Percentiles rank a stretch among this genome's conserved stretches.
Conservation (phyloP, 352 stramenopile species). For the Pythium coloratum region DNA sequence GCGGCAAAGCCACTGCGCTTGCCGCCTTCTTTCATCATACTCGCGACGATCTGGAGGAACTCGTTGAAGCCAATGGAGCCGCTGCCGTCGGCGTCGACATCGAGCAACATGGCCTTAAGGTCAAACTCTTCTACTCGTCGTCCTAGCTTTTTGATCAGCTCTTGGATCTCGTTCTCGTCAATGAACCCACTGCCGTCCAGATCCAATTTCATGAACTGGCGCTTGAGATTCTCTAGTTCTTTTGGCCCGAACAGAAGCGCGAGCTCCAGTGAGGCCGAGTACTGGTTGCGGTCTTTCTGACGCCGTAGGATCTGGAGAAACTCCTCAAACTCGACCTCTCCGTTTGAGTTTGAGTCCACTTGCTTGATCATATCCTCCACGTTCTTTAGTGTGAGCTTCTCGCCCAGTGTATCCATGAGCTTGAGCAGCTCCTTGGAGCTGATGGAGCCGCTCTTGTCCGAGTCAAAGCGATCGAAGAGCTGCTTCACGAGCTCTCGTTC, state of each 20-base stretch:
- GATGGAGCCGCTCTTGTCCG: slow-evolving; percentile 64
- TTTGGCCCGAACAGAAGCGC: slow-evolving; percentile 63
- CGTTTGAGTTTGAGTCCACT: slow-evolving; percentile 59
- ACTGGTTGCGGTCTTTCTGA: slow-evolving; percentile 66
- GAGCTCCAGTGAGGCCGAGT: slow-evolving; percentile 60
- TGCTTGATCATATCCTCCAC: slow-evolving; percentile 57
- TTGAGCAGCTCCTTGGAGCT: slow-evolving; percentile 56
- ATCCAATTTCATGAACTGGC: slow-evolving; percentile 70
- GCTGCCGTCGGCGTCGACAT: slow-evolving; percentile 68
- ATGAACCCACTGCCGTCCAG: slow-evolving; percentile 65
- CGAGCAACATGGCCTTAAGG: slow-evolving; percentile 52
- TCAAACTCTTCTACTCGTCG: slow-evolving; percentile 46
- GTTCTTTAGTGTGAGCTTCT: slow-evolving; percentile 58
- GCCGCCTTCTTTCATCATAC: slow-evolving; percentile 44
- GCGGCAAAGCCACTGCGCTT: slow-evolving; percentile 41
- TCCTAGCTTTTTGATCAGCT: slow-evolving; percentile 62
- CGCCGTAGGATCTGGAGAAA: slow-evolving; percentile 58
- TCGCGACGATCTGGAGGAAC: slow-evolving; percentile 66
- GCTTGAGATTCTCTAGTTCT: slow-evolving; percentile 66
- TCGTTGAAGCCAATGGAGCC: slow-evolving; percentile 72
- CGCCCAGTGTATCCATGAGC: slow-evolving; percentile 56
- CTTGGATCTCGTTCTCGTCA: slow-evolving; percentile 63
- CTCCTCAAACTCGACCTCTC: slow-evolving; percentile 69
- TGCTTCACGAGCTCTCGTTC: slow-evolving; percentile 44
- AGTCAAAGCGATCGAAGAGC: slow-evolving; percentile 65